A percentile compares a stretch with the other conserved stretches of the same genome.
These are phyloP conservation scores for Pseudogymnoascus sp. DNA, from an alignment of 2,329 filamentous ascomycete genomes.

Conservation along the genomic window DNA sequence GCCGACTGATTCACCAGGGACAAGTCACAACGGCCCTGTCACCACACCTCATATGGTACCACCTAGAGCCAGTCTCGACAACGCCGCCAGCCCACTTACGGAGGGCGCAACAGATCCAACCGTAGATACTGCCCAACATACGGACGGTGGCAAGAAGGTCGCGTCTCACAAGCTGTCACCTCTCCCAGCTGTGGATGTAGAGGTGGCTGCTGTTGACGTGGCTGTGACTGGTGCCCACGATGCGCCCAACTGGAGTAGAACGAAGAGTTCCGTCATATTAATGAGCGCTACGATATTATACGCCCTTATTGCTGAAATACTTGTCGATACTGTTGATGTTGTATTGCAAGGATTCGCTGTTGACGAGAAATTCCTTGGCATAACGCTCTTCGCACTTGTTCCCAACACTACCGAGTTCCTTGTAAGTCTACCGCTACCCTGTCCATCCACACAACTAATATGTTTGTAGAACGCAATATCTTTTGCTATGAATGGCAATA, in stretches of 20 bases:
- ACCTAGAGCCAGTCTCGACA: slow-evolving; percentile 74
- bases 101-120: slow-evolving; percentile 92
- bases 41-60: slow-evolving; percentile 68
- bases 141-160: slow-evolving; percentile 45
- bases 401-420: slow-evolving; percentile 98
- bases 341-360: slow-evolving; percentile 85
- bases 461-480: slow-evolving; percentile 79
- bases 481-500: slow-evolving; percentile 99
- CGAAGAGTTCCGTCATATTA: slow-evolving; percentile 84
- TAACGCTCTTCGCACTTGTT: slow-evolving; percentile 92
- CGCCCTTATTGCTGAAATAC: slow-evolving; percentile 92
- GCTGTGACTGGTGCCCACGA: slow-evolving; percentile 70
- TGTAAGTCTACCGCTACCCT: slow-evolving; percentile 44
- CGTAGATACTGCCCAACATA: slow-evolving; percentile 76
- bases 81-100: slow-evolving; percentile 76
- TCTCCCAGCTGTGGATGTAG: background rate
- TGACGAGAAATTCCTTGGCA: slow-evolving; percentile 94
- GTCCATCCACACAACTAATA: slow-evolving; percentile 16
- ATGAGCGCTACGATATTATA: slow-evolving; percentile 86
- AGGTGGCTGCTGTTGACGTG: slow-evolving; percentile 20
- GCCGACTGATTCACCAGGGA: slow-evolving; percentile 25
- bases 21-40: slow-evolving; percentile 36
- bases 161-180: slow-evolving; percentile 29
- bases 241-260: slow-evolving; percentile 95
- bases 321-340: slow-evolving; percentile 96